Base-by-base conservation (phyloP, 176 grass and related monocot species). In the Bonia amplexicaulis region DNA sequence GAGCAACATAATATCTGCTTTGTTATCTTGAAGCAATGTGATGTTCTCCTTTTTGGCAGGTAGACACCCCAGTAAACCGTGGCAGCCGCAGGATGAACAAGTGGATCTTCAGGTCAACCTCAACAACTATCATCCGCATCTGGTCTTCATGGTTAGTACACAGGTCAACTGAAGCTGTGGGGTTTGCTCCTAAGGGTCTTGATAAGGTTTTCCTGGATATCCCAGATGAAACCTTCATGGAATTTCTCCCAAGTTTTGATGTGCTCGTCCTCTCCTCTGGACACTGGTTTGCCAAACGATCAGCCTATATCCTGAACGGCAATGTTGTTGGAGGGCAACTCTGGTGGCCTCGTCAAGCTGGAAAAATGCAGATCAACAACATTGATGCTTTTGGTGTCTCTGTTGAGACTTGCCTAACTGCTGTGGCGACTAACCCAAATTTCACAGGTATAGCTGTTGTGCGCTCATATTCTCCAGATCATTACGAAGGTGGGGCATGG, bases 121-220 rank as follows among this genome's bases (percentile, higher is more conserved):
- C 90, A 69, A 95, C 91, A 37, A 90, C 84, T 65, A 93, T 98
- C 7, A 44, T 90, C 54, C 82, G 96, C 51, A 88, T 98, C 84
- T 98, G 96, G 96, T 98, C 93, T 61, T 95, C 96, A 53, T 98
- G 91, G 93, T 90, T 95, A 74, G 91, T 98, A 22, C 93, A 95
- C 70, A 85, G 45, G 31, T 93, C 89, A 77, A 33, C 26, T 65
- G 87, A 92, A 77, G 79, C 85, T 55, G 88, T 95, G 16, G 70
- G 82, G n/a, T 82, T 90, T 48, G 86, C 93, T 68, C 93, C 93
- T 19, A 77, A 90, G 19, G 90, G 85, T 64, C 52, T 98, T 35
- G 89, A 93, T 66, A 93, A 95, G 83, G 91, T 95, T 72, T 94
- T 92, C 76, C 91, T 98, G 76, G 96, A 98, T 83, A 27, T 95